A percentile compares a stretch with the other conserved stretches of the same genome.
phyloP scores from a whole-genome alignment of 1,284 basidiomycete species.

The Cryptococcus wingfieldii region DNA sequence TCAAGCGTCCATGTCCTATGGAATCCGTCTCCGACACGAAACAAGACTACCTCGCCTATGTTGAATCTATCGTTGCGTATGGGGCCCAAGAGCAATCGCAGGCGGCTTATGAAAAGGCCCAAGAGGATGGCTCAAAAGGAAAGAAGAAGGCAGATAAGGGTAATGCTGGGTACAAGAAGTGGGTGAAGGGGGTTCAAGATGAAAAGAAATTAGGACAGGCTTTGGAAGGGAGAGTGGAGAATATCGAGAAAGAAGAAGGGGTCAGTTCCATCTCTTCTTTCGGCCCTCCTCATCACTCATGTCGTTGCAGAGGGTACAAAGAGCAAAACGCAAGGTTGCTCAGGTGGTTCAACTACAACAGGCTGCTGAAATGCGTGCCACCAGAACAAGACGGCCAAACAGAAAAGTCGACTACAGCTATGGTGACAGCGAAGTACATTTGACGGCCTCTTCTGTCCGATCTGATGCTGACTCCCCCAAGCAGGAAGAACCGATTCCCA shows the following conservation, averaged over 20 bases:
- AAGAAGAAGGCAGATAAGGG: constrained; percentile 13
- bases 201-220: constrained; percentile 27
- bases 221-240: constrained; percentile 28
- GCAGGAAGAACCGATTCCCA: background rate
- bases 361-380: constrained; percentile 35
- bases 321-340: constrained; percentile 25
- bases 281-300: background rate
- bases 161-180: constrained; percentile 2
- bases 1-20: constrained; percentile 46
- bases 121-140: constrained; percentile 9
- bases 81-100: constrained; percentile 10
- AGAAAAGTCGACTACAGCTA: constrained; percentile 43
- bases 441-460: background rate
- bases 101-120: background rate
- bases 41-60: constrained; percentile 25
- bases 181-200: constrained; percentile 24
- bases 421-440: constrained; percentile 3
- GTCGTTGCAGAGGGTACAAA: constrained; percentile 22
- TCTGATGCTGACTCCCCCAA: background rate
- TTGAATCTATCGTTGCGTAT: constrained; percentile 20
- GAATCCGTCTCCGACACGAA: constrained; percentile 25
- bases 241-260: constrained; percentile 41
- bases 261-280: constrained; percentile 15
- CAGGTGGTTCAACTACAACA: constrained; percentile 23
- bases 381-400: constrained; percentile 36